Conservation (phyloP, 2,329 filamentous ascomycete genomes). For the Fusarium domesticum region DNA sequence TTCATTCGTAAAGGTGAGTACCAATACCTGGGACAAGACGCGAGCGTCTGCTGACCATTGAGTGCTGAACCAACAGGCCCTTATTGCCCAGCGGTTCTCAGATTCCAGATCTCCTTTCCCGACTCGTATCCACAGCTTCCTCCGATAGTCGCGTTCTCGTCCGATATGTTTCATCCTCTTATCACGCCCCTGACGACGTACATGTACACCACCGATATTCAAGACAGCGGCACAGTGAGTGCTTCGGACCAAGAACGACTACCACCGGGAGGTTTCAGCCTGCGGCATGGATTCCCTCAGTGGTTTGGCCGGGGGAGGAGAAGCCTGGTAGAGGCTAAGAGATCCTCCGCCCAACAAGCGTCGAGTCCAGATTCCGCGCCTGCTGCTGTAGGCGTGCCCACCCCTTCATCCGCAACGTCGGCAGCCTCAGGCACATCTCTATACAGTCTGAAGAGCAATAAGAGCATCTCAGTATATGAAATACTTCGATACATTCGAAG, state of each 20-base stretch:
- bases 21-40: background rate
- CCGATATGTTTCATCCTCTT: conserved; percentile 92
- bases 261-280: conserved; percentile 84
- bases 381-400: conserved; percentile 24
- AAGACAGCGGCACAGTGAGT: conserved; percentile 73
- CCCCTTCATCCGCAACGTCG: conserved; percentile 33
- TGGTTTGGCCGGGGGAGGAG: conserved; percentile 72
- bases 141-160: conserved; percentile 82
- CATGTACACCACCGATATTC: conserved; percentile 79
- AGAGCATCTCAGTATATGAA: conserved; percentile 57
- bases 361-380: conserved; percentile 27
- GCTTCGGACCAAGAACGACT: conserved; percentile 79
- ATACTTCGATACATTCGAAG: conserved; percentile 78
- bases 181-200: conserved; percentile 93
- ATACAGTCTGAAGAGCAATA: conserved; percentile 42
- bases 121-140: conserved; percentile 74
- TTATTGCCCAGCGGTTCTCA: conserved; percentile 81
- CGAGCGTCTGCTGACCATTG: conserved; percentile 1
- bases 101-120: conserved; percentile 88
- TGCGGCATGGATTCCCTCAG: conserved; percentile 83
- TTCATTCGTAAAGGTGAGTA: conserved; percentile 82
- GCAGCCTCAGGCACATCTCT: conserved; percentile 30
- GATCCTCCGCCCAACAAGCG: conserved; percentile 41
- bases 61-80: conserved; percentile 59
- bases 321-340: conserved; percentile 38